Evolutionary conservation across 2,329 filamentous ascomycete species (phyloP), one percentile per base, ranked within the genome.

Genomic region (Scedosporium aurantiacum): DNA sequence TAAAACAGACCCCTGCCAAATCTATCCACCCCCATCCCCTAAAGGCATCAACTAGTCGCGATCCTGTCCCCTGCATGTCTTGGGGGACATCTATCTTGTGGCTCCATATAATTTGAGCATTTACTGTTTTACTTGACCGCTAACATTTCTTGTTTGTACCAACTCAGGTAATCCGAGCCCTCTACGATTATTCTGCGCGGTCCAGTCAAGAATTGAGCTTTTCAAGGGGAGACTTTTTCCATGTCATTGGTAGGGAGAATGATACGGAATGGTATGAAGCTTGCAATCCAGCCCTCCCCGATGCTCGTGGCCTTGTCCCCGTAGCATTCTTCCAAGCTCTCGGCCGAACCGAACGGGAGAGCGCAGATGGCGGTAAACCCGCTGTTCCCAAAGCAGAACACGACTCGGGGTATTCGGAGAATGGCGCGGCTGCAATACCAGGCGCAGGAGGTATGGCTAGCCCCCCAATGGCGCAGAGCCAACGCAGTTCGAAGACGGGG

Each of bases 211-310:
- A 96, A 77, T 81, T 99, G 69, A 88, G 89, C 72, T 99, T 99
- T 76, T 91, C 87, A 66, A 89, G 91, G 72, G 94, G 94, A 70
- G 94, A 99, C 74, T 99, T 97, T 75, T 94, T 99, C 73, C 93
- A 97, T 78, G 94, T 99, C 66, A 93, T 97, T 73, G 91, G 90
- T 69, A 88, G 93, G 73, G 94, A 97, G 77, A 88, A 97, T 79
- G 93, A 97, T 72, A 78, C 79, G 47, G 91, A 97, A 72, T 99
- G 94, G 93, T 99, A 97, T 81, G 94, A 97, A 76, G 94, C 93
- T 61, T 97, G 91, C 80, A 99, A 99, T 72, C 94, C 94, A 63
- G 84, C 89, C 58, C 80, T 96, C 66, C 91, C 89, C 69, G 88
- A 88, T 75, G 90, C 91, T 58, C 86, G 91, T 66, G 94, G 94